Percentiles rank a stretch among this genome's conserved stretches.
Conservation (phyloP, 2,329 filamentous ascomycete species). For the Huntiella abstrusa region DNA sequence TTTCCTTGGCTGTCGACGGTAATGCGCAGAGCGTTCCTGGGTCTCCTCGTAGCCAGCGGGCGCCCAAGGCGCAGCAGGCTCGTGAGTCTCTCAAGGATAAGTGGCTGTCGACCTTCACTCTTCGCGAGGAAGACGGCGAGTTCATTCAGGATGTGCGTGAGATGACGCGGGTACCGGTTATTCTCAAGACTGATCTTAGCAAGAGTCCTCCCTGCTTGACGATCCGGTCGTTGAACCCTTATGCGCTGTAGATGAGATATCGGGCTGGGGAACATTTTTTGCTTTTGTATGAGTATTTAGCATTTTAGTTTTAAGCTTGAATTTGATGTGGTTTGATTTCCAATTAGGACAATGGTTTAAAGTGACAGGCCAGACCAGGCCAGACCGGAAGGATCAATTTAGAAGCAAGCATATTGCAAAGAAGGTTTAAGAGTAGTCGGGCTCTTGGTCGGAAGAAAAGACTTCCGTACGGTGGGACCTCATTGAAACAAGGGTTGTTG, state of each 20-base stretch:
- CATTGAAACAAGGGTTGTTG: too few species aligned
- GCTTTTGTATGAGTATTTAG: conserved; percentile 10
- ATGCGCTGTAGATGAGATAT: conserved; percentile 32
- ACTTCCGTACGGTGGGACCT: too few species aligned
- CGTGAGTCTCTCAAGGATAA: conserved; percentile 89
- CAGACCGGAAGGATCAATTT: too few species aligned
- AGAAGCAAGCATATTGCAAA: too few species aligned
- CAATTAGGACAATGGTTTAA: background rate
- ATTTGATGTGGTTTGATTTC: conserved; percentile 2
- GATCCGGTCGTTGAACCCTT: conserved; percentile 69
- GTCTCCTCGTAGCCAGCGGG: conserved; percentile 60
- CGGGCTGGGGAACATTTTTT: background rate
- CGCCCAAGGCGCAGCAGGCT: conserved; percentile 48
- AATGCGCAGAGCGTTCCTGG: conserved; percentile 91
- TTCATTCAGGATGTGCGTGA: conserved; percentile 97
- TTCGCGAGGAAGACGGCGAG: conserved; percentile 82
- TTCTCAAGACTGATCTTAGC: conserved; percentile 90
- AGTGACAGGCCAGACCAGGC: background rate
- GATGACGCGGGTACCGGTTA: conserved; percentile 94
- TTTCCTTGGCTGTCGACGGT: conserved; percentile 61
- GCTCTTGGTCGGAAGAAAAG: background rate
- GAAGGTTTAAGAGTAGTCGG: too few species aligned
- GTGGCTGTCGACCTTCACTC: conserved; percentile 73
- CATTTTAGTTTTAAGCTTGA: background rate
- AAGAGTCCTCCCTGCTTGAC: conserved; percentile 96